These are phyloP conservation scores for Camellia oleifera DNA, from an alignment of 179 eudicot genomes.

Conservation along the genomic window DNA sequence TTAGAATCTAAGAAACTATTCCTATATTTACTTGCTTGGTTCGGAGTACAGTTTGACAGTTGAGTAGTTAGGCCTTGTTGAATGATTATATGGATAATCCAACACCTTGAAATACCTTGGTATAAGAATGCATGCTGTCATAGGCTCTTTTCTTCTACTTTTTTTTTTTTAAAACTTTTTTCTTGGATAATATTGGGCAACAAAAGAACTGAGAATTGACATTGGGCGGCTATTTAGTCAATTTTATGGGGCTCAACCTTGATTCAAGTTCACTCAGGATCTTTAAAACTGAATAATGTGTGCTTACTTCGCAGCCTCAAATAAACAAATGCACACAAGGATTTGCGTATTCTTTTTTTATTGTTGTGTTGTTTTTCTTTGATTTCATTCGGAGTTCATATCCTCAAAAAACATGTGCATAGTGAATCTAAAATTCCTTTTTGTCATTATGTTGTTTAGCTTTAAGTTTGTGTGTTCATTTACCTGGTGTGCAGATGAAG, in stretches of 20 bases:
- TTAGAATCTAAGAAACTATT: neutral
- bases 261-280: too few relatives aligned
- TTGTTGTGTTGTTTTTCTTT: neutral
- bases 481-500: constrained; percentile 45
- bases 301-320: too few relatives aligned
- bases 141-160: too few relatives aligned
- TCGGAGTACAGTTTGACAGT: neutral
- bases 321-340: neutral
- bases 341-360: neutral
- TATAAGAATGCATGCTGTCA: too few relatives aligned
- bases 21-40: neutral
- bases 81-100: too few relatives aligned
- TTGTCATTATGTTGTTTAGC: neutral
- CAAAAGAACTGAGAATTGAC: too few relatives aligned
- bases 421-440: neutral
- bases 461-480: neutral
- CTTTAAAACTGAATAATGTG: too few relatives aligned
- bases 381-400: neutral
- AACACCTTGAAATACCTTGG: too few relatives aligned
- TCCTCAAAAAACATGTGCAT: neutral
- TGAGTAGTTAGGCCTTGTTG: neutral
- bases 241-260: too few relatives aligned
- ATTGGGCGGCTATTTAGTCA: too few relatives aligned
- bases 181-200: too few relatives aligned
- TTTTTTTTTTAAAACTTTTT: too few relatives aligned